A percentile compares a stretch with the other conserved stretches of the same genome.
phyloP scores from a whole-genome alignment of 1,139 yeast species.

The Geotrichum histeridarum region DNA sequence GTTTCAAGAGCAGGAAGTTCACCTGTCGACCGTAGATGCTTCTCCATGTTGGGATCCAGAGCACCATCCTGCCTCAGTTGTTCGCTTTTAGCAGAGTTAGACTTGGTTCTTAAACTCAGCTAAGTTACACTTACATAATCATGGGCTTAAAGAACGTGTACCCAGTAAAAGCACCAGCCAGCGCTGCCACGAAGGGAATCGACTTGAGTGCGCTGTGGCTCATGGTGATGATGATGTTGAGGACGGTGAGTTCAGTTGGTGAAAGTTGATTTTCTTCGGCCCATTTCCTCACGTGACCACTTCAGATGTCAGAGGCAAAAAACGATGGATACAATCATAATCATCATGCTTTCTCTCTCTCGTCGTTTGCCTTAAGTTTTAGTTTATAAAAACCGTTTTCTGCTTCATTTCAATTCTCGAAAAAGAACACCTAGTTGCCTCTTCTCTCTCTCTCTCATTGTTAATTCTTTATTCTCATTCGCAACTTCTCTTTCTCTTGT shows the following conservation, averaged over 20 bases:
- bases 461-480: too few species aligned
- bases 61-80: conserved; percentile 17
- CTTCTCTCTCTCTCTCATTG: too few species aligned
- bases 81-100: conserved; percentile 10
- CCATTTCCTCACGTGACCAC: neutral
- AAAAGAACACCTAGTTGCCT: too few species aligned
- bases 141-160: conserved; percentile 17
- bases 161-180: conserved; percentile 15
- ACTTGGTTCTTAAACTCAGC: neutral
- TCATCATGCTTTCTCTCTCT: too few species aligned
- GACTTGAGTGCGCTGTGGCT: conserved; percentile 12
- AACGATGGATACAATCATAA: too few species aligned
- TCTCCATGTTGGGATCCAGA: conserved; percentile 9
- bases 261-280: neutral
- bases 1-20: neutral
- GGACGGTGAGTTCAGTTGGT: neutral
- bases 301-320: too few species aligned
- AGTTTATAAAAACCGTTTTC: too few species aligned
- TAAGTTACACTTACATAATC: conserved; percentile 13
- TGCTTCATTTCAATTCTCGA: too few species aligned
- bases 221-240: conserved; percentile 5
- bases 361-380: too few species aligned
- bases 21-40: neutral
- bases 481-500: too few species aligned
- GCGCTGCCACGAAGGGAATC: conserved; percentile 15